Percentiles rank a stretch among this genome's conserved stretches.
Evolutionary conservation across 1,139 yeast species (phyloP).

Genomic region (Yamadazyma dendronema): DNA sequence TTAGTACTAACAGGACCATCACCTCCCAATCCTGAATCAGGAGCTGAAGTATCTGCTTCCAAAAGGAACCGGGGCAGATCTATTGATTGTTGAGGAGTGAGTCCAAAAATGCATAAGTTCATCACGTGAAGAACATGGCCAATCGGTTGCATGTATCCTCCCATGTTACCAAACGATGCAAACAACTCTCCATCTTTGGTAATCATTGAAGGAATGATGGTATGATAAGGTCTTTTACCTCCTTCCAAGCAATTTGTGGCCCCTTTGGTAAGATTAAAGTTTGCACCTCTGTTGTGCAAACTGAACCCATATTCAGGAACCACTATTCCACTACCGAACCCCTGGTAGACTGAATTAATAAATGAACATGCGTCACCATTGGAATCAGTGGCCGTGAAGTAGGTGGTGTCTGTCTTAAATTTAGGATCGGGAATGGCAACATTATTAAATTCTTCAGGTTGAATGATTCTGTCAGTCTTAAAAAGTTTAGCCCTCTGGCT

Average conservation of each 20-base stretch:
- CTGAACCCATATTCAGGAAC: conserved; percentile 70
- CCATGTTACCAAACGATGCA: conserved; percentile 83
- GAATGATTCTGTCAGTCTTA: conserved; percentile 34
- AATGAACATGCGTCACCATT: conserved; percentile 83
- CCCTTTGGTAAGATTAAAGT: conserved; percentile 61
- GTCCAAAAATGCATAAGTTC: conserved; percentile 60
- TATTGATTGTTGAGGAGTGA: conserved; percentile 71
- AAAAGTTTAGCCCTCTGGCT: conserved; percentile 50
- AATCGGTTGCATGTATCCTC: conserved; percentile 86
- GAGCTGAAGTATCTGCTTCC: conserved; percentile 43
- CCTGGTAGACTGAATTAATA: conserved; percentile 70
- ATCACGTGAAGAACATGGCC: conserved; percentile 79
- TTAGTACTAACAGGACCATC: conserved; percentile 66
- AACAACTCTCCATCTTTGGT: conserved; percentile 44
- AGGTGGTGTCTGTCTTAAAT: conserved; percentile 73
- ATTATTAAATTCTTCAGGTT: conserved; percentile 38
- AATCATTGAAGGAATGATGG: conserved; percentile 82
- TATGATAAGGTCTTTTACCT: conserved; percentile 76
- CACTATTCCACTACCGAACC: conserved; percentile 72
- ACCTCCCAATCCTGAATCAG: conserved; percentile 55
- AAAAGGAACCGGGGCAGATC: conserved; percentile 77
- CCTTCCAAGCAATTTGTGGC: conserved; percentile 64
- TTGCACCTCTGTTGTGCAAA: conserved; percentile 75
- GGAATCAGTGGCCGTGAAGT: conserved; percentile 65
- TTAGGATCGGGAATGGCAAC: conserved; percentile 63